Evolutionary conservation across 2,329 filamentous ascomycete species (phyloP).

Genomic region (Xylaria hypoxylon): DNA sequence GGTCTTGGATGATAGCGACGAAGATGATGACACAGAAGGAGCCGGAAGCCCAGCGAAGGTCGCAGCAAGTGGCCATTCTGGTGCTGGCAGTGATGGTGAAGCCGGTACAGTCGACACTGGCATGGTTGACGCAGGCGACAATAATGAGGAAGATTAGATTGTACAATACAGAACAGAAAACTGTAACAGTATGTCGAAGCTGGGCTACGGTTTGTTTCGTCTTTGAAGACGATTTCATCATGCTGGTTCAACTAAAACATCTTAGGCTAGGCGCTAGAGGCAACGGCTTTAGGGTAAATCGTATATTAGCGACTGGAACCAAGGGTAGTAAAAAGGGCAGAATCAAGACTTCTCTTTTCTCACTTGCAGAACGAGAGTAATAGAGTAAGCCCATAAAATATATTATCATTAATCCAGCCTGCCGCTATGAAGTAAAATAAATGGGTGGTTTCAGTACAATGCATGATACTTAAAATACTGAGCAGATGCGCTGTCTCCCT

Average conservation of each 20-base stretch:
- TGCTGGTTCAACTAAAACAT: conserved; percentile 12
- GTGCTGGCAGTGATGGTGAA: conserved; percentile 40
- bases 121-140: conserved; percentile 52
- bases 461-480: neutral
- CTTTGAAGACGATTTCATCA: neutral
- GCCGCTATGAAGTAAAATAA: neutral
- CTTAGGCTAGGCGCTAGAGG: conserved; percentile 24
- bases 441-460: neutral
- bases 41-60: conserved; percentile 48
- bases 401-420: neutral
- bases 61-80: conserved; percentile 35
- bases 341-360: conserved; percentile 1
- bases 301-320: conserved; percentile 16
- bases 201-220: conserved; percentile 1
- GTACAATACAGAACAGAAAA: conserved; percentile 34
- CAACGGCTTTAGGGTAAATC: conserved; percentile 23
- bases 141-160: conserved; percentile 51
- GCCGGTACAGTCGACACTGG: conserved; percentile 48
- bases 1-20: conserved; percentile 66
- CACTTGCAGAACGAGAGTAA: neutral
- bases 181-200: neutral
- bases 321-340: conserved; percentile 8
- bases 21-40: conserved; percentile 59
- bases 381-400: neutral
- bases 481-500: neutral